These are phyloP conservation scores for Phanerochaete sordida DNA, from an alignment of 768 basidiomycete species.

Conservation along the genomic window DNA sequence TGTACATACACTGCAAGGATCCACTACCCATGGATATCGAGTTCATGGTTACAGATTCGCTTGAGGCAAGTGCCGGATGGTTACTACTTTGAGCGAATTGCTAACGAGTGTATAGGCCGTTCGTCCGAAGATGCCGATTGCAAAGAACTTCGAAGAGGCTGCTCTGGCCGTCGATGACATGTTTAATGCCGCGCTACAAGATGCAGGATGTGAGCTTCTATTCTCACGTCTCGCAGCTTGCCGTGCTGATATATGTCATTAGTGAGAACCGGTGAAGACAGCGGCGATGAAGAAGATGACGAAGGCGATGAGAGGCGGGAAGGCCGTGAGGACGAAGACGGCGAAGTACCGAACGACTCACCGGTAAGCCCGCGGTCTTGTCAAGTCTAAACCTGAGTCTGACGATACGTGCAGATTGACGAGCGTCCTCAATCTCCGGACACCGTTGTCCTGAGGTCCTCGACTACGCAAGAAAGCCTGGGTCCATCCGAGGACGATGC, in stretches of 20 bases:
- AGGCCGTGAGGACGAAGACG: conserved; percentile 65
- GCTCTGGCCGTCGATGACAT: conserved; percentile 88
- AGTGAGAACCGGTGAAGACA: conserved; percentile 41
- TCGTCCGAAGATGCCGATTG: conserved; percentile 72
- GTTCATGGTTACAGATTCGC: conserved; percentile 92
- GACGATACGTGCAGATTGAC: conserved; percentile 37
- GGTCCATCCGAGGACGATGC: conserved; percentile 89
- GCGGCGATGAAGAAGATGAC: conserved; percentile 53
- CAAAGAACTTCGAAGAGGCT: conserved; percentile 81
- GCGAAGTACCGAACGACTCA: conserved; percentile 49
- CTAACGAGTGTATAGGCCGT: conserved; percentile 52
- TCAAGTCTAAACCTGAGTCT: not conserved
- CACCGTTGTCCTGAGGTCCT: conserved; percentile 65
- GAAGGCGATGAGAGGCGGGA: conserved; percentile 36
- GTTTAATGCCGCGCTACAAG: conserved; percentile 65
- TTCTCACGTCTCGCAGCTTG: conserved; percentile 15
- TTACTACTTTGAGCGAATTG: not conserved
- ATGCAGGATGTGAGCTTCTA: conserved; percentile 44
- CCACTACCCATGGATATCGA: conserved; percentile 96
- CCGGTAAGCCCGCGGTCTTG: conserved; percentile 39
- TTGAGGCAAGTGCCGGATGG: conserved; percentile 56
- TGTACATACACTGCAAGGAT: conserved; percentile 89
- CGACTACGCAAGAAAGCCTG: conserved; percentile 57
- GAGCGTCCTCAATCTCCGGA: conserved; percentile 83
- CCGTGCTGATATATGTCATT: too few relatives aligned